Evolutionary conservation across 768 basidiomycete species (phyloP), one percentile per base, ranked within the genome.

Genomic region (Tricholoma hemisulphureum): DNA sequence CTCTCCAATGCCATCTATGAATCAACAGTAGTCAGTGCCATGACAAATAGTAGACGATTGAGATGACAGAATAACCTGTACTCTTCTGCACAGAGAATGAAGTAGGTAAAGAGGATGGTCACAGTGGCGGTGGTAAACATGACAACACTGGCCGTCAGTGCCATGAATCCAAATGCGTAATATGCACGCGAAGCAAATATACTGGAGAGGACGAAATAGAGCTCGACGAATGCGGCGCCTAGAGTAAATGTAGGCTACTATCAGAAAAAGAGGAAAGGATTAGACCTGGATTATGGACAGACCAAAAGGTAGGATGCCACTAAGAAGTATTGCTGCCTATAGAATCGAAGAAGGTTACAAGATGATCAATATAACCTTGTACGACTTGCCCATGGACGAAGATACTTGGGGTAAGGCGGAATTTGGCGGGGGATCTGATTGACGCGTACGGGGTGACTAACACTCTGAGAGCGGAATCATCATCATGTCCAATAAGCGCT

Each of bases 391-490:
- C 87, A 88, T 61, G 88, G 88, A 45, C 80, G 81, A 48, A 97
- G 83, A 69, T 97, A 95, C 69, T 85, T 91, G 23, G 92, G 93
- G 8, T 78, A 71, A 10, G 92, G 91, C 1, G 96, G 96, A 55
- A 98, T 95, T 70, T 98, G 96, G n/a, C 95, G 83, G 13, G 96
- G 96, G 57, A 98, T 98, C 56, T 85, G 89, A 63, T 96, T 93
- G 28, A 95, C 91, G 58, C 95, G 80, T 35, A 93, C 90, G 10
- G 95, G 95, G 67, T 94, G 84, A n/a, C 77, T 72, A 56, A 97
- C 72, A 26, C 75, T 78, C 92, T 95, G 60, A 4, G 53, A 14
- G 20, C 18, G n/a, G 14, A 16, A 45, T 9, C 35, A n/a, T 53
- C 20, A 34, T 51, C 41, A 20, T n/a, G 11, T 18, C 14, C n/a